Conservation (phyloP, 192 early-diverging fungal genomes). For the Irineochytrium annulatum region DNA sequence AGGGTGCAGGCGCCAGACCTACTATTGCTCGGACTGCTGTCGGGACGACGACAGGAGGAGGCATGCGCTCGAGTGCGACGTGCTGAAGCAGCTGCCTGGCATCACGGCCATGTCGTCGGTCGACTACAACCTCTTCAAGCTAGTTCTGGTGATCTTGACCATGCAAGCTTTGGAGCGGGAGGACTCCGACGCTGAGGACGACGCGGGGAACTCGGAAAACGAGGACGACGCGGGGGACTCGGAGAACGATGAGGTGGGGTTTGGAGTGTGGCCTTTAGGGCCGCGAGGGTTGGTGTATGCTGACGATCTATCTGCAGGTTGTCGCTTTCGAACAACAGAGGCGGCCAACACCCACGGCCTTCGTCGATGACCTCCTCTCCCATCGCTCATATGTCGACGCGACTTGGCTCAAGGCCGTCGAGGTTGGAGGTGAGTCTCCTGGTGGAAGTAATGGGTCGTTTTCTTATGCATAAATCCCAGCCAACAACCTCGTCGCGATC, state of each 20-base stretch:
- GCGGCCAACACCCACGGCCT: slow-evolving; percentile 5
- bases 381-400: slow-evolving; percentile 20
- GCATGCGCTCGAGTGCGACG: slow-evolving; percentile 32
- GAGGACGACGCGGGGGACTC: not conserved
- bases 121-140: slow-evolving; percentile 34
- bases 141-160: slow-evolving; percentile 31
- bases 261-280: not conserved
- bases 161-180: not conserved
- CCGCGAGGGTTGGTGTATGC: not conserved
- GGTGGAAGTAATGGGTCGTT: no score
- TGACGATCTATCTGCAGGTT: not conserved
- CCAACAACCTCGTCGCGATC: slow-evolving; percentile 15
- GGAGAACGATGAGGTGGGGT: not conserved
- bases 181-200: not conserved
- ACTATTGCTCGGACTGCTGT: slow-evolving; percentile 58
- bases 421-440: slow-evolving; percentile 3
- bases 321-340: not conserved
- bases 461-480: not conserved
- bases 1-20: slow-evolving; percentile 23
- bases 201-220: not conserved
- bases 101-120: slow-evolving; percentile 22
- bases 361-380: slow-evolving; percentile 26
- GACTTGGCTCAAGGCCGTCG: slow-evolving; percentile 27
- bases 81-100: slow-evolving; percentile 25
- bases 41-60: slow-evolving; percentile 21